Evolutionary conservation across 352 stramenopile species (phyloP).

Genomic region (Pythium monospermum): DNA sequence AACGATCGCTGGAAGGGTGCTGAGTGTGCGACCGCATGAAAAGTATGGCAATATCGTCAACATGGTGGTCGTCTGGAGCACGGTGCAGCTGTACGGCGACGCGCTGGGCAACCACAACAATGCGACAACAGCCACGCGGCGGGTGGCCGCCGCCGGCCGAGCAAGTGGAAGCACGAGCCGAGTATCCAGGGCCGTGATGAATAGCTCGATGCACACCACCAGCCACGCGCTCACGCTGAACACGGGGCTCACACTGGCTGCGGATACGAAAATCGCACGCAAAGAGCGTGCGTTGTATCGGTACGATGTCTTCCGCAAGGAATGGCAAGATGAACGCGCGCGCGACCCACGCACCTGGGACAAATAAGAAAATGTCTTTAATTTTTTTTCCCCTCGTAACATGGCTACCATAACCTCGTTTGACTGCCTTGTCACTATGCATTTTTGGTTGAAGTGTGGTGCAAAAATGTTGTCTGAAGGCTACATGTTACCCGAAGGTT

Average conservation of each 20-base stretch:
- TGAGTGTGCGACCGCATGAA: slow-evolving; percentile 24
- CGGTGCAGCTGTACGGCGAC: slow-evolving; percentile 69
- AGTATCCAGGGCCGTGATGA: slow-evolving; percentile 1
- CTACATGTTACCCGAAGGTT: slow-evolving; percentile 2
- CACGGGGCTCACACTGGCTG: slow-evolving; percentile 24
- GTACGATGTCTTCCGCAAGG: slow-evolving; percentile 70
- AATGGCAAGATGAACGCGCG: slow-evolving; percentile 69
- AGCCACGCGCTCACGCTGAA: slow-evolving; percentile 26
- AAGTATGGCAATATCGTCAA: slow-evolving; percentile 48
- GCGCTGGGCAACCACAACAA: slow-evolving; percentile 10
- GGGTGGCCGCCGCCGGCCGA: no score
- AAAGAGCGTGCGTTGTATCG: slow-evolving; percentile 60
- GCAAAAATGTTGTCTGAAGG: background rate
- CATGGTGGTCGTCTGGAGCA: slow-evolving; percentile 75
- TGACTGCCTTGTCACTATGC: slow-evolving; percentile 2
- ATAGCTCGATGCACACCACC: slow-evolving; percentile 33
- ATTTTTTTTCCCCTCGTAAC: background rate
- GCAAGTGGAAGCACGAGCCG: no score
- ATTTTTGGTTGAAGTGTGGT: background rate
- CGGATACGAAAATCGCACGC: slow-evolving; percentile 64
- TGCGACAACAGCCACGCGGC: no score
- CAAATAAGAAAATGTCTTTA: slow-evolving; percentile 6
- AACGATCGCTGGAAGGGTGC: slow-evolving; percentile 66
- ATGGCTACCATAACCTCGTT: slow-evolving; percentile 2
- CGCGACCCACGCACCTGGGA: slow-evolving; percentile 53